Evolutionary conservation across 768 basidiomycete species (phyloP).

Genomic region (Mycena capillaripes): DNA sequence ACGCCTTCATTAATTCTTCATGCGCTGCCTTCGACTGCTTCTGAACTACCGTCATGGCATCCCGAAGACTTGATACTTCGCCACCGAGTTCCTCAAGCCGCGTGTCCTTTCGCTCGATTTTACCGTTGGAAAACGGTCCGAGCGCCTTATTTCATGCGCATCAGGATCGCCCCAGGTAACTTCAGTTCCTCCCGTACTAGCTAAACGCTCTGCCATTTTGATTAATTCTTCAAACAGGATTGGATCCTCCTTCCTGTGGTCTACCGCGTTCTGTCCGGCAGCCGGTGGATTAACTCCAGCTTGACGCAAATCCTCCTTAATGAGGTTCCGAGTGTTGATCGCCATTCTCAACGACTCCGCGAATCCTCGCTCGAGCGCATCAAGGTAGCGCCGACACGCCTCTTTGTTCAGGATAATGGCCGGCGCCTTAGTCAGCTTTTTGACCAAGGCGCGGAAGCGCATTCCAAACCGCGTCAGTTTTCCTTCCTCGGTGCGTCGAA

Average conservation of each 20-base stretch:
- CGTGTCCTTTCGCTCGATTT: constrained; percentile 6
- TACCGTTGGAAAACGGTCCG: constrained; percentile 1
- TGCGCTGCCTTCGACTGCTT: too few species aligned
- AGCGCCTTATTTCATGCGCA: neutral
- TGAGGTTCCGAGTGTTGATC: constrained; percentile 19
- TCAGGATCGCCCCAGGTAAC: neutral
- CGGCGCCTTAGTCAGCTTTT: constrained; percentile 7
- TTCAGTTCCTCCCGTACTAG: constrained; percentile 2
- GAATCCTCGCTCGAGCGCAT: constrained; percentile 1
- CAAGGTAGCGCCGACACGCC: constrained; percentile 1
- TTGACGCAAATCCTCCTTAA: constrained; percentile 6
- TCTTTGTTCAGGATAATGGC: too few species aligned
- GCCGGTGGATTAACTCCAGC: neutral
- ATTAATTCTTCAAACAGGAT: constrained; percentile 15
- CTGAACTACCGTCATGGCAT: neutral
- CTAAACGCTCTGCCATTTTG: constrained; percentile 16
- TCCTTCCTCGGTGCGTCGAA: constrained; percentile 3
- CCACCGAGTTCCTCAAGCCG: constrained; percentile 12
- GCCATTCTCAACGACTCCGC: constrained; percentile 7
- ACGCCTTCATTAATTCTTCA: neutral
- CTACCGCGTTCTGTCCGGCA: neutral
- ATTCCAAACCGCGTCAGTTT: constrained; percentile 4
- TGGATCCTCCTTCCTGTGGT: constrained; percentile 20
- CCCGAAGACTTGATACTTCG: neutral
- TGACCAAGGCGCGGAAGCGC: neutral